Base-by-base conservation (phyloP, 2,329 filamentous ascomycete species). In the Neobulgaria alba region DNA sequence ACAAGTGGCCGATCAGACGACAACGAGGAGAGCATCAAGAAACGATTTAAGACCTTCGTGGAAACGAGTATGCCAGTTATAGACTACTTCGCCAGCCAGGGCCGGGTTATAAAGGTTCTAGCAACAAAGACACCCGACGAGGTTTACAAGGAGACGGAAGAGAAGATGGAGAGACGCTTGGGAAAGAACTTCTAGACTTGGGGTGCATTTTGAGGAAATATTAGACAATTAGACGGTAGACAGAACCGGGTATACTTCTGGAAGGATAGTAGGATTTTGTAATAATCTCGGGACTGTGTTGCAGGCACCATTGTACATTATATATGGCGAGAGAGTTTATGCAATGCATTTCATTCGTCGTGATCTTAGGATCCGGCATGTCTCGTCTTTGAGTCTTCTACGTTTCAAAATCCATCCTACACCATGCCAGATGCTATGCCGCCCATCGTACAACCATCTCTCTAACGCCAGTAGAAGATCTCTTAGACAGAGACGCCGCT, bases 61-160 rank as follows among this genome's bases (percentile, higher is more conserved):
- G 88, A 96, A 66, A 95, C 88, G 2, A 95, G 87, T 67, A 95
- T 96, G 90, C 92, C 92, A 18, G 92, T 96, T 34, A 87, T 98
- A 40, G 75, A 94, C 54, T 77, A 86, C 61, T 96, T 84, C 62
- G 79, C 82, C 58, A 70, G 71, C 56, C 71, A 89, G 65, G 79
- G 76, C 55, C 80, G 81, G 60, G 87, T 96, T 12, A 76, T 94
- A 61, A 85, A 80, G 67, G 73, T 96, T 33, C 71, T 81, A 54
- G 86, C 89, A 20, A 82, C 79, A 18, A 73, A 76, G 32, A 56
- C 65, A 5, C 80, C 85, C 2, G 79, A 85, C 19, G 72, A 59
- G 56, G 77, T 82, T 36, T 78, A 73, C 56, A 59, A 60, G 50
- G 67, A 64, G 38, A 80, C 76, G 1, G 63, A 67, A 57, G 63